Conservation (phyloP, 192 early-diverging fungal genomes). For the Coemansia sp. region DNA sequence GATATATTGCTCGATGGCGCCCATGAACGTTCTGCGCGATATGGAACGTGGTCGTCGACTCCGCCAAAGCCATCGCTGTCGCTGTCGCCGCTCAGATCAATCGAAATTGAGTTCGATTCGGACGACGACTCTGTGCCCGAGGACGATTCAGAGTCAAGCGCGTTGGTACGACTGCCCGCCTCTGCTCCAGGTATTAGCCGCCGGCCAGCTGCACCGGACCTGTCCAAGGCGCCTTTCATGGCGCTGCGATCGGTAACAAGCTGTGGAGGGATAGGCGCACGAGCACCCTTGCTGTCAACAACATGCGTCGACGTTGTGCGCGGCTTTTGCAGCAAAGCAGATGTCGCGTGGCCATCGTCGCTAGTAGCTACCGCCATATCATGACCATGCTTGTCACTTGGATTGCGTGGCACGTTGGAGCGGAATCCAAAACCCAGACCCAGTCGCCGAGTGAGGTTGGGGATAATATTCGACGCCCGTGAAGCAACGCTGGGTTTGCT, state of each 20-base stretch:
- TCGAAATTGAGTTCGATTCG: slow-evolving; percentile 15
- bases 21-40: slow-evolving; percentile 2
- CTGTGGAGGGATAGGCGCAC: slow-evolving; percentile 35
- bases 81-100: slow-evolving; percentile 30
- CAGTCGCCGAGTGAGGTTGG: slow-evolving; percentile 40
- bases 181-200: neutral
- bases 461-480: slow-evolving; percentile 45
- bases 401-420: slow-evolving; percentile 12
- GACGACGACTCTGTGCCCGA: slow-evolving; percentile 4
- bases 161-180: neutral
- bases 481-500: slow-evolving; percentile 27
- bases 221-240: neutral
- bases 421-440: slow-evolving; percentile 47
- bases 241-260: slow-evolving; percentile 19
- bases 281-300: slow-evolving; percentile 2
- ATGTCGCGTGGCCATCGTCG: slow-evolving; percentile 15
- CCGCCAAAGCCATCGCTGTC: slow-evolving; percentile 13
- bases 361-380: slow-evolving; percentile 8
- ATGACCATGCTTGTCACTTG: slow-evolving; percentile 7
- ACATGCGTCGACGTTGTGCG: neutral
- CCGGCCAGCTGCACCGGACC: neutral
- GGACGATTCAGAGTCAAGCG: neutral
- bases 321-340: neutral
- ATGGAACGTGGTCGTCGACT: slow-evolving; percentile 16
- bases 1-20: slow-evolving; percentile 12